phyloP scores from a whole-genome alignment of 1,284 basidiomycete genomes.

The Fomes fomentarius region DNA sequence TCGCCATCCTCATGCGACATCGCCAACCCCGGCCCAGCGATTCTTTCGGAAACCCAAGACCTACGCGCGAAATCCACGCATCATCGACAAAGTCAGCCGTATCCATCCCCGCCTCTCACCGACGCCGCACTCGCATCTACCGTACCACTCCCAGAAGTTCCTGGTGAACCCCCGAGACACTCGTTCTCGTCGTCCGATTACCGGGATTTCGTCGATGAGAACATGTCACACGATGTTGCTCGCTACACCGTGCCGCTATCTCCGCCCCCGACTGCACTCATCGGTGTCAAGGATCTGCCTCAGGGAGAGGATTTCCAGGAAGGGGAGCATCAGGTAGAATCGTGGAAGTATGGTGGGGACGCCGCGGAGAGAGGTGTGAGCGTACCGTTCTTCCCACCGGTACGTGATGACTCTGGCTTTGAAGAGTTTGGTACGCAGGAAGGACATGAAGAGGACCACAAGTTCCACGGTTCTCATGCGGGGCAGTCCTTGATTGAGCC shows the following conservation, averaged over 20 bases:
- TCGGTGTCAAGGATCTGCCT: slow-evolving; percentile 25
- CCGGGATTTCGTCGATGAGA: slow-evolving; percentile 11
- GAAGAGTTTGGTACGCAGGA: slow-evolving; percentile 22
- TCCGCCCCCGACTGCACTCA: slow-evolving; percentile 26
- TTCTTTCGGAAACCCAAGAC: slow-evolving; percentile 8
- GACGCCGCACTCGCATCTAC: slow-evolving; percentile 27
- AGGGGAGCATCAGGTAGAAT: slow-evolving; percentile 10
- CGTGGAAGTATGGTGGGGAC: slow-evolving; percentile 23
- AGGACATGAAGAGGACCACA: slow-evolving; percentile 5
- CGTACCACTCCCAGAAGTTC: slow-evolving; percentile 26
- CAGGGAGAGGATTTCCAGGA: background rate
- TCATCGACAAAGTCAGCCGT: slow-evolving; percentile 13
- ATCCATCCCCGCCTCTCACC: slow-evolving; percentile 31
- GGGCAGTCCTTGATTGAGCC: slow-evolving; percentile 24
- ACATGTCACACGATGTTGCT: slow-evolving; percentile 27
- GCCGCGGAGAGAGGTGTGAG: slow-evolving; percentile 5
- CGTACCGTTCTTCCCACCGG: slow-evolving; percentile 19
- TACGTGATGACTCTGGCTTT: slow-evolving; percentile 29
- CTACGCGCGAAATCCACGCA: slow-evolving; percentile 15
- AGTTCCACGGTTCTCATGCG: slow-evolving; percentile 10
- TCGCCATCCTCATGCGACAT: slow-evolving; percentile 20
- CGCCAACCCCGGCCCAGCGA: slow-evolving; percentile 1
- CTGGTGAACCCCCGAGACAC: slow-evolving; percentile 6
- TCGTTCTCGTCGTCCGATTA: slow-evolving; percentile 5
- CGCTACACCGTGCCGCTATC: slow-evolving; percentile 24